Base-by-base conservation (phyloP, 164 flowering plant species). In the Vitis cinerea region DNA sequence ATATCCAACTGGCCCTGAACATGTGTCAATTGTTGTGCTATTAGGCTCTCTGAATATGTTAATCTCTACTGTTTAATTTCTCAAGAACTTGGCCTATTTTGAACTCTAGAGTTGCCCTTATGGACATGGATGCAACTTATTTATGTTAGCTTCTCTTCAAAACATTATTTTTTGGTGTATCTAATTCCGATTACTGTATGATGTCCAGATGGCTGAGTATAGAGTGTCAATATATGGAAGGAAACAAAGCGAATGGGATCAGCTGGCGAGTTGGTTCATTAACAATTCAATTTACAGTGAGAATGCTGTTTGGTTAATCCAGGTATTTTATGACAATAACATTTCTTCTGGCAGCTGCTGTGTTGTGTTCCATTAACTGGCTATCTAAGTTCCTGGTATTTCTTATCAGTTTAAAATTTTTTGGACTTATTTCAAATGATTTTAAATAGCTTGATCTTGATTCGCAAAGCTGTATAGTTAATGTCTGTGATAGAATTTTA, bases 221-320 rank as follows among this genome's bases (percentile, higher is more conserved):
- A 78, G 91, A 72, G 61, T 87, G 1, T 85, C 91, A n/a, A 77
- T 87, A 71, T 85, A 87, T 74, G 91, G 91, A 23, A 83, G 89
- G 67, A 87, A 87, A 74, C 85, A 85, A 71, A 85, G 89, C 77
- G 89, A 85, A 74, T 87, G 91, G 91, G 89, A 87, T 70, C 87
- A 84, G 78, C 71, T 87, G 70, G 91, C 91, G 50, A 85, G 88
- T 75, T 87, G 91, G 91, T 75, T 87, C 23, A 71, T 85, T 15
- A 87, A 87, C 75, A 85, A 87, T 72, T 78, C 64, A 63, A 73
- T 87, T 51, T 80, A 85, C 64, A 87, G 91, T 70, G 82, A 80
- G 68, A 85, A 85, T 81, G 91, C 83, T 60, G 81, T 85, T 64
- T 87, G 91, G 91, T 76, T 87, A 66, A 85, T 87, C 64, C 91